phyloP scores from a whole-genome alignment of 1,284 basidiomycete species.

The Macrocystidia cucumis region DNA sequence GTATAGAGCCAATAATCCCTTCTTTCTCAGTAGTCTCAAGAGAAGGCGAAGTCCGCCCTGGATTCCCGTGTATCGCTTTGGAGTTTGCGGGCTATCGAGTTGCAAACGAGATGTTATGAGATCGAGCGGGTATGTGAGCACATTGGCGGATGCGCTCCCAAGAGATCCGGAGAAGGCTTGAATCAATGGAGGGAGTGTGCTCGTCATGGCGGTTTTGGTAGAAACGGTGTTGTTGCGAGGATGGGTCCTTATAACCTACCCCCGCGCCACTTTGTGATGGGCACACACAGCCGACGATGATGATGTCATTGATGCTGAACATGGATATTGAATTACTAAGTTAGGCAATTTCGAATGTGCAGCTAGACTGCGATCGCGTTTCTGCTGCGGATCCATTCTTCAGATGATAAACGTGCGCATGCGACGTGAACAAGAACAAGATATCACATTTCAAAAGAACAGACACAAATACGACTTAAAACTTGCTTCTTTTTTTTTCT shows the following conservation, averaged over 20 bases:
- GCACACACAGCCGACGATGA: background rate
- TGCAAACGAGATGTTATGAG: conserved; percentile 40
- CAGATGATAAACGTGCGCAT: background rate
- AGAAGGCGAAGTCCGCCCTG: conserved; percentile 27
- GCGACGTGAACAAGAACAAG: background rate
- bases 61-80: conserved; percentile 20
- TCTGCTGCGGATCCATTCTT: background rate
- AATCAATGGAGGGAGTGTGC: conserved; percentile 44
- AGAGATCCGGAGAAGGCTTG: conserved; percentile 50
- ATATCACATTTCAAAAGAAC: background rate
- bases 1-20: conserved; percentile 38
- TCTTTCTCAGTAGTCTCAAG: conserved; percentile 24
- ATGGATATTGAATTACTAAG: background rate
- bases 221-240: background rate
- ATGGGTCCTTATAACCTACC: background rate
- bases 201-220: conserved; percentile 34
- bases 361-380: background rate
- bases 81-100: conserved; percentile 17
- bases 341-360: background rate
- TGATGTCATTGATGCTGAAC: background rate
- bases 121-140: conserved; percentile 46
- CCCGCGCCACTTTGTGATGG: background rate
- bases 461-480: background rate
- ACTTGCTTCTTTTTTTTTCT: background rate
- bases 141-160: conserved; percentile 44